Percentiles rank a stretch among this genome's conserved stretches.
These are phyloP conservation scores for Ophioceras dolichostomum DNA, from an alignment of 2,329 filamentous ascomycete species.

Conservation along the genomic window DNA sequence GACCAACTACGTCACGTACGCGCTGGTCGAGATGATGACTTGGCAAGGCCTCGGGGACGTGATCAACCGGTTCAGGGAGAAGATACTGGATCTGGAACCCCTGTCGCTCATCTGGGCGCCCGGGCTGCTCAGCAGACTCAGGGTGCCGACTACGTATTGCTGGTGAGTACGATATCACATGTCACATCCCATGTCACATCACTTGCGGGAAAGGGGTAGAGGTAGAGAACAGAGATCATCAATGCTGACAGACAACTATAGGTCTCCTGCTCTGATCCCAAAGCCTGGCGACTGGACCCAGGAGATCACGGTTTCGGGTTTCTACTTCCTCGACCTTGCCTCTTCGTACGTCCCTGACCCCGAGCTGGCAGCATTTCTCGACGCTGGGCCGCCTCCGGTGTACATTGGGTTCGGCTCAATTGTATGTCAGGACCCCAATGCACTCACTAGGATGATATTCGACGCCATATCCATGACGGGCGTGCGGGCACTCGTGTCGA, in stretches of 20 bases:
- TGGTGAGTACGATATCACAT: slow-evolving; percentile 43
- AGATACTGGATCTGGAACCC: slow-evolving; percentile 56
- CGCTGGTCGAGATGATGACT: slow-evolving; percentile 71
- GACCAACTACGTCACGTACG: slow-evolving; percentile 68
- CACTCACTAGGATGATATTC: slow-evolving; percentile 59
- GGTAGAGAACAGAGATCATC: no score
- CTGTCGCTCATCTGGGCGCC: slow-evolving; percentile 67
- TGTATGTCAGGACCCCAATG: slow-evolving; percentile 64
- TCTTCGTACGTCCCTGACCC: slow-evolving; percentile 53
- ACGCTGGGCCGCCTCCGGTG: slow-evolving; percentile 56
- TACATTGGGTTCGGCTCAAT: slow-evolving; percentile 81
- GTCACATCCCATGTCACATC: no score
- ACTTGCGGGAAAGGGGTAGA: no score
- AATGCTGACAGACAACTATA: no score
- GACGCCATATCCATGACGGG: slow-evolving; percentile 55
- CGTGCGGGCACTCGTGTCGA: slow-evolving; percentile 69
- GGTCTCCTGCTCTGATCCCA: slow-evolving; percentile 28
- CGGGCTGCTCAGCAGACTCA: slow-evolving; percentile 56
- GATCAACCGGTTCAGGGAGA: slow-evolving; percentile 60
- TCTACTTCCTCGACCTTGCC: slow-evolving; percentile 61
- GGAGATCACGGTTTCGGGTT: slow-evolving; percentile 63
- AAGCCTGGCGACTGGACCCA: slow-evolving; percentile 67
- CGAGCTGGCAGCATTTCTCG: slow-evolving; percentile 54
- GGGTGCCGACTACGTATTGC: slow-evolving; percentile 63
- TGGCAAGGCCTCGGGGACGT: slow-evolving; percentile 81